Base-by-base conservation (phyloP, 768 basidiomycete species). In the Suillus hirtellus region DNA sequence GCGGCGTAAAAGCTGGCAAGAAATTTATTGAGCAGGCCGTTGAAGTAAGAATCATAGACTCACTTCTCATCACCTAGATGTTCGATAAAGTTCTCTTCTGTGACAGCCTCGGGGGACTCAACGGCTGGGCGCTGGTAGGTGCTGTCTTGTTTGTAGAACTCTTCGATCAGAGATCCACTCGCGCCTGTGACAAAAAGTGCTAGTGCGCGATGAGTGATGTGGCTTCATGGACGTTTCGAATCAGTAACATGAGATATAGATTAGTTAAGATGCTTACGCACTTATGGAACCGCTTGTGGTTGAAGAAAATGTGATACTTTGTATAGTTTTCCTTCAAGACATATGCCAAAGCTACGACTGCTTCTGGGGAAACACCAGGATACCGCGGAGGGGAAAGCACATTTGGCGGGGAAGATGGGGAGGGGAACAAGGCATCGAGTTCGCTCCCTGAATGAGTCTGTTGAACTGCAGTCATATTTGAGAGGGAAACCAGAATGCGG, bases 281-380 rank as follows among this genome's bases (percentile, higher is more conserved):
- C 86, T 86, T 86, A 75, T 86, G 86, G 62, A 82, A 82, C 0
- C 75, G 65, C 37, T 52, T 63, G 21, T 81, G 68, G 60, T 85
- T 81, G 69, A 81, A 79, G 70, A 81, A 87, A 12, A 81, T 76
- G 60, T 87, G 84, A 69, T 77, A 75, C 54, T 73, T 78, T 35
- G 72, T 70, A 55, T 85, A 80, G 61, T 84, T 84, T 4, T 85
- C 82, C 63, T 79, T 81, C 55, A 87, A 72, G 10, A 78, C 62
- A 6, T 71, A 53, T 0, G 61, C 66, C 1, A 80, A 56, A 3
- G 72, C 63, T 38, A 66, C 44, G 59, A 76, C 72, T 1, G 78
- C 76, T 44, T 74, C 68, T 42, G 59, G 60, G 35, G 61, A 58
- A 38, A 65, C 61, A 4, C 75, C 65, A 9, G 62, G 53, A 35